phyloP scores from a whole-genome alignment of 148 eudicot species.

The Linanthus parryae region DNA sequence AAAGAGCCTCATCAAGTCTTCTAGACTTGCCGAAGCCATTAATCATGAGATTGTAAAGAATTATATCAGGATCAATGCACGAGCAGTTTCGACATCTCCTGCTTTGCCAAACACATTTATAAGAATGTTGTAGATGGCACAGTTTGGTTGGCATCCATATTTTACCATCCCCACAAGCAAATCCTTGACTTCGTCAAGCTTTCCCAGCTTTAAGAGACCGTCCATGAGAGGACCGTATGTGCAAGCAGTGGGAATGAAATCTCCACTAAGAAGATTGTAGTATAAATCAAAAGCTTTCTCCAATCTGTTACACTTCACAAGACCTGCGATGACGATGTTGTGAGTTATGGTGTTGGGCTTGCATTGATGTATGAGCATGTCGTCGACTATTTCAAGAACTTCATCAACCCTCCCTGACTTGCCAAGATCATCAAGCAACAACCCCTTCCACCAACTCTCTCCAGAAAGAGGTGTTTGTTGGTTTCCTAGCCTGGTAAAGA shows the following conservation, averaged over 20 bases:
- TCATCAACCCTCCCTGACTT: slow-evolving; percentile 50
- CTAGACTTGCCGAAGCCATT: no score
- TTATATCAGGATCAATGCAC: no score
- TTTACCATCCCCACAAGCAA: slow-evolving; percentile 74
- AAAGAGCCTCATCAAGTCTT: no score
- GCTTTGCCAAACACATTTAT: slow-evolving; percentile 94
- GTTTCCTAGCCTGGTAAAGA: slow-evolving; percentile 16
- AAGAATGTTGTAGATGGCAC: slow-evolving; percentile 87
- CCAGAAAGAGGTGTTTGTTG: slow-evolving; percentile 44
- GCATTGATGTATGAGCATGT: slow-evolving; percentile 71
- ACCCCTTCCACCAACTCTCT: slow-evolving; percentile 57
- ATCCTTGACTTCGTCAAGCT: slow-evolving; percentile 65
- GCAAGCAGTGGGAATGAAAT: slow-evolving; percentile 78
- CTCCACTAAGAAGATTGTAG: slow-evolving; percentile 73
- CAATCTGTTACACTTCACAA: slow-evolving; percentile 56
- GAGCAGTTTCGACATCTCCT: slow-evolving; percentile 70
- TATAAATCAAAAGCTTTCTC: slow-evolving; percentile 74
- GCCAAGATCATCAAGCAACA: slow-evolving; percentile 72
- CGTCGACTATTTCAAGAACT: slow-evolving; percentile 54
- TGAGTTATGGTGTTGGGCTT: slow-evolving; percentile 64
- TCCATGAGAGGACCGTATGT: slow-evolving; percentile 93
- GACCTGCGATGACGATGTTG: slow-evolving; percentile 80
- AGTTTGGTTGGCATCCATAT: slow-evolving; percentile 76
- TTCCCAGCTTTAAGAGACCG: slow-evolving; percentile 70
- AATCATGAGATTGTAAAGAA: no score